Evolutionary conservation across 2,329 filamentous ascomycete genomes (phyloP), one percentile per base, ranked within the genome.

Genomic region (Neopestalotiopsis sp.): DNA sequence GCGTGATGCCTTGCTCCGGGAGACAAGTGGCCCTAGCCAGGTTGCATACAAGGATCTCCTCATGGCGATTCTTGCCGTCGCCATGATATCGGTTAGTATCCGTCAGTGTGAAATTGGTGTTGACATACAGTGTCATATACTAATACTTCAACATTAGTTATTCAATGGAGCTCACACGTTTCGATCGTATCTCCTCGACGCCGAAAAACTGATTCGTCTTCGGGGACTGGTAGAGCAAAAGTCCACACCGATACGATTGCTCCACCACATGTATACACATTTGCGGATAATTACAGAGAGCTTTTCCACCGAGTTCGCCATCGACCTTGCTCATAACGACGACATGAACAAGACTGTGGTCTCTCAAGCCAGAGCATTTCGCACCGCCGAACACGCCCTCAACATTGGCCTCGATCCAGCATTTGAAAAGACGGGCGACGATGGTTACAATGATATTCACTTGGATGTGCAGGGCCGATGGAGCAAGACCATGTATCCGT

Each of bases 231-330:
- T 76, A 5, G 78, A 77, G 4, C 74, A 72, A 7, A 84, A 83
- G 53, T 82, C 83, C 1, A 79, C 81, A 17, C 81, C 83, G 24
- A 74, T 80, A 0, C 80, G 83, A 2, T 71, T 85, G 0, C 72
- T 86, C 0, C 84, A 86, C 68, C 83, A 85, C 68, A 83, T 83
- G 74, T 86, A 86, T 69, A 81, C 80, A 0, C 84, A 82, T 64
- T 75, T 83, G 5, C 80, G 84, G 0, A 79, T 86, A 0, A 80
- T 85, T 20, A 76, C 82, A n/a, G 83, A 86, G 71, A 85, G 82
- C 49, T 75, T 77, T 30, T 74, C 76, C 0, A 68, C 68, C 13
- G 32, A 62, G 61, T 45, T 53, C 40, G 34, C 67, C 45, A 57
- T 20, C 38, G 42, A n/a, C 45, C n/a, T 17, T 40, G 24, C 24